A percentile compares a stretch with the other conserved stretches of the same genome.
Conservation (phyloP, 768 basidiomycete species). For the Boletus bicolor region DNA sequence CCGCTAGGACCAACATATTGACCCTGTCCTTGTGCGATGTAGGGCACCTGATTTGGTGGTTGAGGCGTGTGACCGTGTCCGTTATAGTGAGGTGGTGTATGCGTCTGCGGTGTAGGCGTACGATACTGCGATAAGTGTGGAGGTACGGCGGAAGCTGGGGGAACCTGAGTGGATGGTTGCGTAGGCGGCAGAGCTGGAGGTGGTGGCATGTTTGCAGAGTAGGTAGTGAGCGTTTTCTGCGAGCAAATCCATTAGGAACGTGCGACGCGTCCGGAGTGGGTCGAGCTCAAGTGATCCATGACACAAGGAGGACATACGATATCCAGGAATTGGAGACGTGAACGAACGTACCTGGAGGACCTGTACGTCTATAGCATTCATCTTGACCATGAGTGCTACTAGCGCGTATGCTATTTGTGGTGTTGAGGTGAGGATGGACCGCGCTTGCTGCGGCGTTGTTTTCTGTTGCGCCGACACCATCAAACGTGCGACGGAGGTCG, state of each 20-base stretch:
- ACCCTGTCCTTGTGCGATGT: slow-evolving; percentile 18
- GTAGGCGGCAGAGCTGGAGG: slow-evolving; percentile 11
- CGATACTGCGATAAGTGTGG: slow-evolving; percentile 38
- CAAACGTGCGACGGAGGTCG: neutral
- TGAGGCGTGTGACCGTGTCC: slow-evolving; percentile 30
- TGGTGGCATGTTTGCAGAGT: slow-evolving; percentile 29
- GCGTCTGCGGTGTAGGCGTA: slow-evolving; percentile 35
- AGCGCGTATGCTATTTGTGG: slow-evolving; percentile 77
- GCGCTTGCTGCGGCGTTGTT: slow-evolving; percentile 69
- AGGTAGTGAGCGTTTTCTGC: slow-evolving; percentile 64
- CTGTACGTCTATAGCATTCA: slow-evolving; percentile 70
- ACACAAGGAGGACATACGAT: neutral
- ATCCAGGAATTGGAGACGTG: neutral
- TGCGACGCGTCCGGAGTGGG: neutral
- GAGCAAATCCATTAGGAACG: slow-evolving; percentile 3
- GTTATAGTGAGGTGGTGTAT: slow-evolving; percentile 28
- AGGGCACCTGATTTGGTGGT: slow-evolving; percentile 18
- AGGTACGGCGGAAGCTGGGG: slow-evolving; percentile 43
- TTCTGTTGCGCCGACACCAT: slow-evolving; percentile 42
- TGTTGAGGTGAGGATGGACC: slow-evolving; percentile 64
- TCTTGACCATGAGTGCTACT: slow-evolving; percentile 73
- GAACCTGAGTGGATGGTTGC: slow-evolving; percentile 26
- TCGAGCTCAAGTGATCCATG: neutral
- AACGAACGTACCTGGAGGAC: slow-evolving; percentile 59
- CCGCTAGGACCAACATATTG: slow-evolving; percentile 18